Evolutionary conservation across 2,329 filamentous ascomycete genomes (phyloP), one percentile per base, ranked within the genome.

Genomic region (Aspergillus pseudonomiae): DNA sequence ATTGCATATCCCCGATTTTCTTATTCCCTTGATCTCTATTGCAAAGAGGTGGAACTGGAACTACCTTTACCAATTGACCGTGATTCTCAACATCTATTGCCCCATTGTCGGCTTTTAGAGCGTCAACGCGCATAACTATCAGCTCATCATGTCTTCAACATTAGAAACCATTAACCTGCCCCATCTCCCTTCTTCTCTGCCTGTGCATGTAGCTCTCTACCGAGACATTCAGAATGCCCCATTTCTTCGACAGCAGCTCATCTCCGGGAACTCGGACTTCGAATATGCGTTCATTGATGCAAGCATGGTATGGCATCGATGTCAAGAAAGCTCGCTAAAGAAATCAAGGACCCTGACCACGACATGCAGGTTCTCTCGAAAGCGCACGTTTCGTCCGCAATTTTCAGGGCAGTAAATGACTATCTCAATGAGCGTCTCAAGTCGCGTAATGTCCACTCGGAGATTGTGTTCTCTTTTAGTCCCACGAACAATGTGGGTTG

Each of bases 201-300:
- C 86, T 7, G 82, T 97, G 34, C 89, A 95, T 77, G 80, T 92
- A 57, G 89, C 88, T 50, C 81, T 97, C 36, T 97, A 95, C 81
- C 85, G 83, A 26, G 82, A 92, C 75, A 87, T 98, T 62, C 77
- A 85, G 65, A 99, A 99, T 76, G 86, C 93, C 12, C 79, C 86
- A 0, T 93, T 90, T 73, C 83, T 99, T 50, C 90, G 93, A 59
- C 84, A 89, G 70, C 94, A 97, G 80, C 87, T 99, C 6, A 83
- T 98, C n/a, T 85, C 88, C 6, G 91, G 92, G 59, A 97, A 98
- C 74, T 74, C 87, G 12, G 89, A 90, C 10, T 98, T 94, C 71
- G 93, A 98, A 78, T 98, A 98, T 82, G 93, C 94, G 39, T 91
- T 99, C 69, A 86, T 99, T 54, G 94, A 99, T 79, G 93, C 93